Evolutionary conservation across 2,329 filamentous ascomycete genomes (phyloP), one percentile per base, ranked within the genome.

Genomic region (Aspergillus piperis): DNA sequence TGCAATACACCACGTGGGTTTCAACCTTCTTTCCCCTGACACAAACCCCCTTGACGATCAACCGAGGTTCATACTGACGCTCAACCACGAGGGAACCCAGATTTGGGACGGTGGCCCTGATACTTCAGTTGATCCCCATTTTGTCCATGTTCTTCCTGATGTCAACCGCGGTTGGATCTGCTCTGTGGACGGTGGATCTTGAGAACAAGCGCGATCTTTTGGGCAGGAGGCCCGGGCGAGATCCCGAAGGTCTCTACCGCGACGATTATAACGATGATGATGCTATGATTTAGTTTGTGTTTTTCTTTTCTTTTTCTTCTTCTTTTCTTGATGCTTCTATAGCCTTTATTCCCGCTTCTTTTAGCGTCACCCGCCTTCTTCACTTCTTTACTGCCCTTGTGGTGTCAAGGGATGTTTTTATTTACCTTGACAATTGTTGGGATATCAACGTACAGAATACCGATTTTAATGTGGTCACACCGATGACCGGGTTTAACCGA

Each of bases 91-190:
- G 38, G 10, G 38, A 23, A 13, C 8, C 15, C 60, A 86, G 84
- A 71, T 97, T 98, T 71, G 95, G 95, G 15, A 91, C 90, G 0
- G 83, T 95, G 3, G 91, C 92, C 53, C 86, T 97, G 79, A 75
- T 92, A 6, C 77, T 98, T 27, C 91, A 97, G 77, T 83, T 98
- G n/a, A 83, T 97, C 8, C 95, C 95, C 1, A 83, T 94, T 11
- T 77, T 97, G 52, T 96, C 90, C n/a, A 96, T 99, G 83, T 88
- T 98, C 72, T 97, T 98, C 74, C 82, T 98, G 41, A 79, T 99
- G 66, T 97, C 94, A 0, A 92, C 90, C 3, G 90, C 93, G 1
- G 86, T 88, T 19, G 95, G 94, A 2, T 89, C 91, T 47, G 94
- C 92, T 1, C 79, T 98, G 38, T 98, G 94, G 93, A 91, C 88